Conservation (phyloP, 306 rosid species). For the Glycyrrhiza uralensis region DNA sequence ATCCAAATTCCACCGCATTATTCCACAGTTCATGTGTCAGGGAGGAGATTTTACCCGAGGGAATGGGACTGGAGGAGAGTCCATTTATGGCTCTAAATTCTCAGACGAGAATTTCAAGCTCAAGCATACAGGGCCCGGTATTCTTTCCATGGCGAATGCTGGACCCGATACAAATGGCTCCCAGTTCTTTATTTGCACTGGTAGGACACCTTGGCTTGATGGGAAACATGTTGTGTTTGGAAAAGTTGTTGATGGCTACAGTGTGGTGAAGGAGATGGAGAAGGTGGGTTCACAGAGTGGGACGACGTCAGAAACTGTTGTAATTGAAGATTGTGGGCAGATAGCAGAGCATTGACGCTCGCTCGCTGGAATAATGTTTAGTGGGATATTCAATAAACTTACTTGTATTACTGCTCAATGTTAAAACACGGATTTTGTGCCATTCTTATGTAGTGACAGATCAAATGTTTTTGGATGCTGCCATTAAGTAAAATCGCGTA, state of each 20-base stretch:
- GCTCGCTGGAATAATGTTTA: neutral
- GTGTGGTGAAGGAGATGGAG: constrained; percentile 74
- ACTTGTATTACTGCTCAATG: neutral
- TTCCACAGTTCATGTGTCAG: constrained; percentile 81
- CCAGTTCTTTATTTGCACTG: constrained; percentile 75
- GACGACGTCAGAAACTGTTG: constrained; percentile 47
- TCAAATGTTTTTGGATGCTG: neutral
- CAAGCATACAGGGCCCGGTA: constrained; percentile 76
- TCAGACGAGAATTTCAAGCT: constrained; percentile 68
- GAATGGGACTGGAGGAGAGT: constrained; percentile 89
- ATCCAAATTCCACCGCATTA: constrained; percentile 68
- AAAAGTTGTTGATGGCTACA: constrained; percentile 71
- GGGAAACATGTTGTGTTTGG: constrained; percentile 95
- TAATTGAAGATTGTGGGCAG: constrained; percentile 83
- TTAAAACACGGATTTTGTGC: neutral
- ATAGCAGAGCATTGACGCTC: constrained; percentile 23
- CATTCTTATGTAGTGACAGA: too few relatives aligned
- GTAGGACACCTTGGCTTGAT: constrained; percentile 67
- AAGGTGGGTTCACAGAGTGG: constrained; percentile 65
- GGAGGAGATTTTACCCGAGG: constrained; percentile 87
- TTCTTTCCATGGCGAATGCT: constrained; percentile 88
- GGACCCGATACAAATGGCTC: constrained; percentile 79
- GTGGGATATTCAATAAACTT: neutral
- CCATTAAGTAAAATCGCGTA: neutral
- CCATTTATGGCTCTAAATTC: constrained; percentile 71